phyloP scores from a whole-genome alignment of 1,284 basidiomycete species.

The Naganishia albida region DNA sequence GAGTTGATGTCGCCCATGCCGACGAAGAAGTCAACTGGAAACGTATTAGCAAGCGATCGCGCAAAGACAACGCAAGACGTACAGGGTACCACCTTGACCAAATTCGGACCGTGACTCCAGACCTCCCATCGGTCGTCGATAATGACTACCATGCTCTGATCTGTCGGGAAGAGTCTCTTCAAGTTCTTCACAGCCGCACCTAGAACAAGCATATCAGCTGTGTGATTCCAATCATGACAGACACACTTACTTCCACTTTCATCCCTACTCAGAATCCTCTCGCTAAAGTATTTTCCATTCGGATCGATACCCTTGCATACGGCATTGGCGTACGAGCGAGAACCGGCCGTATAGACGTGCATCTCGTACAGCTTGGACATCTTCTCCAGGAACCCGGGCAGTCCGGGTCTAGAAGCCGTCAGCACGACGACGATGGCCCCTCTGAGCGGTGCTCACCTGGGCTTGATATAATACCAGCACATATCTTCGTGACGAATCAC shows the following conservation, averaged over 20 bases:
- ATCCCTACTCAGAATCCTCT: conserved; percentile 85
- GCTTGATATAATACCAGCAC: conserved; percentile 97
- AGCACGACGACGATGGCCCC: background rate
- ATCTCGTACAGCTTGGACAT: conserved; percentile 86
- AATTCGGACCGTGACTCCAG: conserved; percentile 87
- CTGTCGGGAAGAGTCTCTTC: conserved; percentile 87
- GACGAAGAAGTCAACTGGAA: conserved; percentile 89
- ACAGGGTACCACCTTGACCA: conserved; percentile 96
- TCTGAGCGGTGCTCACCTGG: conserved; percentile 66
- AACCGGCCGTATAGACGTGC: conserved; percentile 99
- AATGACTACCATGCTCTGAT: conserved; percentile 98
- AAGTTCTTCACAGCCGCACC: conserved; percentile 89
- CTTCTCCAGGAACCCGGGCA: conserved; percentile 71
- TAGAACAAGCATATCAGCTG: conserved; percentile 38
- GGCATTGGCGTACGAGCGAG: conserved; percentile 91
- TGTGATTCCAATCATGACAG: background rate
- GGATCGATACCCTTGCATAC: conserved; percentile 94
- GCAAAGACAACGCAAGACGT: conserved; percentile 48
- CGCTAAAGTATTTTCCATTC: conserved; percentile 78
- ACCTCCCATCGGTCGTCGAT: conserved; percentile 98
- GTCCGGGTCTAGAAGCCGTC: conserved; percentile 69
- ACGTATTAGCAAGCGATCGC: background rate
- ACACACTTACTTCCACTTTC: conserved; percentile 75
- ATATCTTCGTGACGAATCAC: conserved; percentile 63
- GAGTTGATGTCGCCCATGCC: conserved; percentile 99